Conservation (phyloP, 2,329 filamentous ascomycete species). For the Aspergillus sp. region DNA sequence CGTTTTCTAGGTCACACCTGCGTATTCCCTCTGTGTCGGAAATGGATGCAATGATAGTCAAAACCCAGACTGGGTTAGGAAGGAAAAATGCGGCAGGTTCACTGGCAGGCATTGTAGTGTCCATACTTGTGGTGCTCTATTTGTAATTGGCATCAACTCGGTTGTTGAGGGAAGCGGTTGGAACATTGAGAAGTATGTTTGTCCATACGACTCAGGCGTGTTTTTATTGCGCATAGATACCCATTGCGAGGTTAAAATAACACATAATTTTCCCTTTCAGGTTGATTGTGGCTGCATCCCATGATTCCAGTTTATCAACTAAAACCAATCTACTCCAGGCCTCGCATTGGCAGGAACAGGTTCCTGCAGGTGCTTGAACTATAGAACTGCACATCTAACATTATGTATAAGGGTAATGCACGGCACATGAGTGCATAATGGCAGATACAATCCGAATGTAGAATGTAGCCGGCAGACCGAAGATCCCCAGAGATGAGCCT, state of each 20-base stretch:
- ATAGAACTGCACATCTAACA: neutral
- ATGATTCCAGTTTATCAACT: neutral
- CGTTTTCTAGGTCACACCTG: neutral
- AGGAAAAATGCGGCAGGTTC: neutral
- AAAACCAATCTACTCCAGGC: neutral
- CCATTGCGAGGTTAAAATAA: neutral
- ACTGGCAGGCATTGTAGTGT: neutral
- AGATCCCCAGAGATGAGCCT: conserved; percentile 1
- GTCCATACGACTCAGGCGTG: neutral
- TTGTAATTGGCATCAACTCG: neutral
- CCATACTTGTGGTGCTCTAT: neutral
- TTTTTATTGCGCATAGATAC: neutral
- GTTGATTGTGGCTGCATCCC: neutral
- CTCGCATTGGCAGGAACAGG: too few relatives aligned
- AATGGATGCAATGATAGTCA: neutral
- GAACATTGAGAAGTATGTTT: neutral
- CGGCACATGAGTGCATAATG: neutral
- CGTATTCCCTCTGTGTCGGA: conserved; percentile 2
- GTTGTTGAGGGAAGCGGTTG: neutral
- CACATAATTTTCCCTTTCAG: neutral
- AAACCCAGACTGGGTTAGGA: neutral
- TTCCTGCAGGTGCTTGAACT: neutral
- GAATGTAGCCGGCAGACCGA: neutral
- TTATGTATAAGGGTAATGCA: neutral
- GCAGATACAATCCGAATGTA: neutral